Base-by-base conservation (phyloP, 2,329 filamentous ascomycete species). In the Monosporascus sp. region DNA sequence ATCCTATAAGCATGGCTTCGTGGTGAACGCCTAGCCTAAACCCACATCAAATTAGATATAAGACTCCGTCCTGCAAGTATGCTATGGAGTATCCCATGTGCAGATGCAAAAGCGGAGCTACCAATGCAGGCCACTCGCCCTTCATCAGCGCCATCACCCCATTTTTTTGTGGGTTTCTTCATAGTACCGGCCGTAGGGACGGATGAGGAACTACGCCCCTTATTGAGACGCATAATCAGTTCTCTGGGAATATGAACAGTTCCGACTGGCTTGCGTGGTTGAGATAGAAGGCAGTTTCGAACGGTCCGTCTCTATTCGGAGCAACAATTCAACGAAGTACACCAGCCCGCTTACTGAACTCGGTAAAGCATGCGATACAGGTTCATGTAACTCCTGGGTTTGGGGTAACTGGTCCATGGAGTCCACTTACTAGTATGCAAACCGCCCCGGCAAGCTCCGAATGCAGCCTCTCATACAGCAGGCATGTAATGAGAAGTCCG, bases 141-240 rank as follows among this genome's bases (percentile, higher is more conserved):
- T 52, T 48, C 48, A 58, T 31, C 51, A 37, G n/a, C 39, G 44
- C 18, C 57, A 58, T 60, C 57, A 61, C 59, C 56, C 46, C 59
- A 54, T 57, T 59, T 58, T 57, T n/a, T 57, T 59, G 57, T 56
- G 57, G 59, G 49, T 22, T 54, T 51, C 45, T 37, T 49, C 50
- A 51, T 57, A 56, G 55, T 45, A 55, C 55, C 57, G 51, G 53
- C 57, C 53, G 31, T 53, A 25, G 55, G 49, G 53, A 54, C 57
- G 48, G 24, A 46, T 46, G 42, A 24, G 20, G 24, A 27, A 42
- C 20, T 20, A 24, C 14, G 11, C 39, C 18, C 11, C 18, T 8
- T 6, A 42, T 42, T 42, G 22, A 20, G 17, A 9, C 14, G 18
- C 39, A 42, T 42, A 18, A 42, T 5, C n/a, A 4, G 20, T 11